A percentile compares a stretch with the other conserved stretches of the same genome.
Conservation (phyloP, 2,329 filamentous ascomycete genomes). For the Fusarium goolgardi region DNA sequence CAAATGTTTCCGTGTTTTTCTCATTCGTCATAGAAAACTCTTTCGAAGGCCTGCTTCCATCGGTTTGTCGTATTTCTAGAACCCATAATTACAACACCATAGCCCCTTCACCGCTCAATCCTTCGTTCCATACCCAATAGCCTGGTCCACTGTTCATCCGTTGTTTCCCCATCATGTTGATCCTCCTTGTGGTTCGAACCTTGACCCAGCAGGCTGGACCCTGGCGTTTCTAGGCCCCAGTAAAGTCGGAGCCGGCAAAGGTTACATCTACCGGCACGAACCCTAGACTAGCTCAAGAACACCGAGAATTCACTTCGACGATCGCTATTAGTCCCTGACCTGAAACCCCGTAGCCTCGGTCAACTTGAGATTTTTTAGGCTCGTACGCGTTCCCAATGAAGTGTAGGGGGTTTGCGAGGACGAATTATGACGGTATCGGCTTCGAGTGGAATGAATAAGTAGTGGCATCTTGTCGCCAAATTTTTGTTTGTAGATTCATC, state of each 20-base stretch:
- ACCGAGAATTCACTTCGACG: slow-evolving; percentile 4
- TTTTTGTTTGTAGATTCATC: neutral
- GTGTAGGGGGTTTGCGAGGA: neutral
- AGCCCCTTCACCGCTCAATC: slow-evolving; percentile 4
- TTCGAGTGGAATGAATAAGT: slow-evolving; percentile 13
- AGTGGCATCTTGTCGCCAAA: slow-evolving; percentile 6
- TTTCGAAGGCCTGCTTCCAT: neutral
- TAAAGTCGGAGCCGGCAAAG: neutral
- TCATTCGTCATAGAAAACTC: neutral
- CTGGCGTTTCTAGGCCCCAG: neutral
- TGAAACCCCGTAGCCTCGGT: slow-evolving; percentile 20
- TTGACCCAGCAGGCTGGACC: slow-evolving; percentile 3
- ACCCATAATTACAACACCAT: neutral
- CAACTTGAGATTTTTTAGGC: slow-evolving; percentile 1
- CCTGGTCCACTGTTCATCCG: neutral
- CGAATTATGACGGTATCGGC: slow-evolving; percentile 1
- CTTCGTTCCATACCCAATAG: neutral
- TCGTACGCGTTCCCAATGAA: neutral
- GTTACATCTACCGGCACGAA: slow-evolving; percentile 15
- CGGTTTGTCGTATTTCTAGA: neutral
- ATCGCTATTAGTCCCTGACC: slow-evolving; percentile 7
- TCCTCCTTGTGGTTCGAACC: slow-evolving; percentile 9
- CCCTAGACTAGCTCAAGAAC: neutral
- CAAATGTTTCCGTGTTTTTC: neutral
- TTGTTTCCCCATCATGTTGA: slow-evolving; percentile 3